These are phyloP conservation scores for Usnea hakonensis DNA, from an alignment of 495 filamentous ascomycete genomes.

Conservation along the genomic window DNA sequence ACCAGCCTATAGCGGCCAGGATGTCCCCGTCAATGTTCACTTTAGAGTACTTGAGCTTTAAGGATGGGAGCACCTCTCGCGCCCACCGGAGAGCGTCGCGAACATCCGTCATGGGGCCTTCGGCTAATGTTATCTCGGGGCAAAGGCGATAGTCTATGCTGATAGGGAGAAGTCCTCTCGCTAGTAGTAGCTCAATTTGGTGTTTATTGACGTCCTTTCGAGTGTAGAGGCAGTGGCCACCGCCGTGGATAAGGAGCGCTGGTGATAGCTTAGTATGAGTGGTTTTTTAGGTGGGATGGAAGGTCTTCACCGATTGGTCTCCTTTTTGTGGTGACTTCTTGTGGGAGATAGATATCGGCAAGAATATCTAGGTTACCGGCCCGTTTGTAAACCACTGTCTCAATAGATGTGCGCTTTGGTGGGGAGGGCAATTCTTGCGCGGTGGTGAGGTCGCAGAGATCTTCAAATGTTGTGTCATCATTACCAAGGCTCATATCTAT, in stretches of 20 bases:
- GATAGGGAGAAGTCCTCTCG: constrained; percentile 41
- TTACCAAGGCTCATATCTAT: too few species aligned
- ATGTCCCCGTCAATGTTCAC: constrained; percentile 35
- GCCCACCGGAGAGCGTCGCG: constrained; percentile 33
- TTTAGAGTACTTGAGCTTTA: constrained; percentile 22
- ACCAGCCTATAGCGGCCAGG: constrained; percentile 45
- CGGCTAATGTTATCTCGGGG: constrained; percentile 40
- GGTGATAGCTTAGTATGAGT: too few species aligned
- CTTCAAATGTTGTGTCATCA: too few species aligned
- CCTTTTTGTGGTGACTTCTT: too few species aligned
- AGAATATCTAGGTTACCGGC: too few species aligned
- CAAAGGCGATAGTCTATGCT: constrained; percentile 51
- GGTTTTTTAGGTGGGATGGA: too few species aligned
- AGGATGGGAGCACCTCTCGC: constrained; percentile 32
- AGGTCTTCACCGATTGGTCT: too few species aligned
- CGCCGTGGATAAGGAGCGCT: constrained; percentile 55
- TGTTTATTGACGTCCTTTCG: constrained; percentile 37
- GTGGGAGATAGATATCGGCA: too few species aligned
- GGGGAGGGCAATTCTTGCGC: too few species aligned
- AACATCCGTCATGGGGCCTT: constrained; percentile 30
- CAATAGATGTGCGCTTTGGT: too few species aligned
- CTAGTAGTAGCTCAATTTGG: constrained; percentile 36
- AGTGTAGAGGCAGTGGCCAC: constrained; percentile 42
- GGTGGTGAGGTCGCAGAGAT: too few species aligned
- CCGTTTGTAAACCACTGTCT: too few species aligned